These are phyloP conservation scores for Trichoderma cornu-damae DNA, from an alignment of 2,329 filamentous ascomycete genomes.

Conservation along the genomic window DNA sequence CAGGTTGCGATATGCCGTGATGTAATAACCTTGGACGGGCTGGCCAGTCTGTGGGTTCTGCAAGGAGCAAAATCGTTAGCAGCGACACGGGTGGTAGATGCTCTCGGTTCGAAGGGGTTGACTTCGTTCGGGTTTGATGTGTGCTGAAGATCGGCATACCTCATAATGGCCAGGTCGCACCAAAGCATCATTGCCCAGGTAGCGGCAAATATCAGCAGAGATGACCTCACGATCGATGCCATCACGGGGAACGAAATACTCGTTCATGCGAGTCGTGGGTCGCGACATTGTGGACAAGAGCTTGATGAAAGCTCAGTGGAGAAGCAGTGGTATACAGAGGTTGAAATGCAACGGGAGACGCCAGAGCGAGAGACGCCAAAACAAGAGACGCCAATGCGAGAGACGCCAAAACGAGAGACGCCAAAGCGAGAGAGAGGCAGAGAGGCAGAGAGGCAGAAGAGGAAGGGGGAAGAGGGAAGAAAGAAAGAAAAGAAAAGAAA, in stretches of 20 bases:
- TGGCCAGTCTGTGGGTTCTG: slow-evolving; percentile 54
- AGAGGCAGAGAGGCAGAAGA: slow-evolving; percentile 23
- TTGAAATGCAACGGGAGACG: slow-evolving; percentile 23
- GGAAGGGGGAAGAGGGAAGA: slow-evolving; percentile 26
- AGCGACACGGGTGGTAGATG: no score
- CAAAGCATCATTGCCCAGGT: slow-evolving; percentile 75
- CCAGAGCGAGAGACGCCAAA: no score
- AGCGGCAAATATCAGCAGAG: slow-evolving; percentile 78
- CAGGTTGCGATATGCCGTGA: slow-evolving; percentile 72
- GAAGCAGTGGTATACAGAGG: slow-evolving; percentile 11
- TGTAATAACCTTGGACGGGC: slow-evolving; percentile 66
- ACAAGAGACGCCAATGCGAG: no score
- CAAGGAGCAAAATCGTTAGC: neutral
- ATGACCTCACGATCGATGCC: slow-evolving; percentile 81
- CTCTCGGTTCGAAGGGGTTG: no score
- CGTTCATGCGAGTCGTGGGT: slow-evolving; percentile 54
- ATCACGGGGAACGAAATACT: slow-evolving; percentile 75
- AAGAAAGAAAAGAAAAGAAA: neutral
- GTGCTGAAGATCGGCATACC: slow-evolving; percentile 42
- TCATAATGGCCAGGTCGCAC: slow-evolving; percentile 70
- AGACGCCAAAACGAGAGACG: slow-evolving; percentile 21
- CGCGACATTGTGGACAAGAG: slow-evolving; percentile 18
- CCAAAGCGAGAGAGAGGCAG: neutral
- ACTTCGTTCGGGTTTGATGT: neutral
- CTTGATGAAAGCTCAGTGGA: neutral